Evolutionary conservation across 768 basidiomycete species (phyloP).

Genomic region (Cystobasidium tubakii): DNA sequence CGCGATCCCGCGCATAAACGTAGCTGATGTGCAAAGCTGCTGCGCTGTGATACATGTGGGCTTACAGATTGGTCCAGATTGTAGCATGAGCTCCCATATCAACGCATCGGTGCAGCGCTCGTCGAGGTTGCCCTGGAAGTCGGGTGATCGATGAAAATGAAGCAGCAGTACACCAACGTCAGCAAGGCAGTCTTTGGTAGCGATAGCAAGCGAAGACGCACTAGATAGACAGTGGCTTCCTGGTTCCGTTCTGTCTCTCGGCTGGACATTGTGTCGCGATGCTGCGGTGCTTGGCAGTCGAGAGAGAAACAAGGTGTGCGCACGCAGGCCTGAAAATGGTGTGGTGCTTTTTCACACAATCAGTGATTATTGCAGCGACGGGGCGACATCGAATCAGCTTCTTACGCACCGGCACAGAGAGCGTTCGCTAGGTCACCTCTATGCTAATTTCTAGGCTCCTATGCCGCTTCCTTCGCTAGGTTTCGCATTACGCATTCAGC

Average conservation of each 20-base stretch:
- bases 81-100: slow-evolving; percentile 96
- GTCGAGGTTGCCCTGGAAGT: slow-evolving; percentile 80
- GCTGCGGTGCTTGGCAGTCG: neutral
- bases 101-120: slow-evolving; percentile 89
- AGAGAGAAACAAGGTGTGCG: neutral
- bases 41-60: slow-evolving; percentile 38
- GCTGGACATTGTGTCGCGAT: neutral
- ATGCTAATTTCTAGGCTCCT: too few species aligned
- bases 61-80: slow-evolving; percentile 97
- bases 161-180: neutral
- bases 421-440: too few species aligned
- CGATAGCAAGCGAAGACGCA: neutral
- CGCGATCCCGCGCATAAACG: too few species aligned
- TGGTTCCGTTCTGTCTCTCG: slow-evolving; percentile 30
- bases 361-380: too few species aligned
- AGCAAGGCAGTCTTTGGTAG: neutral
- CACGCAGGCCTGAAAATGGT: too few species aligned
- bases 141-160: neutral
- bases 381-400: too few species aligned
- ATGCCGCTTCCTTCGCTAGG: too few species aligned
- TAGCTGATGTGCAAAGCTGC: too few species aligned
- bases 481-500: too few species aligned
- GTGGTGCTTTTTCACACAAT: too few species aligned
- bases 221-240: slow-evolving; percentile 31
- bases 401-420: too few species aligned